Conservation (phyloP, 495 filamentous ascomycete species). For the Aspergillus hancockii region DNA sequence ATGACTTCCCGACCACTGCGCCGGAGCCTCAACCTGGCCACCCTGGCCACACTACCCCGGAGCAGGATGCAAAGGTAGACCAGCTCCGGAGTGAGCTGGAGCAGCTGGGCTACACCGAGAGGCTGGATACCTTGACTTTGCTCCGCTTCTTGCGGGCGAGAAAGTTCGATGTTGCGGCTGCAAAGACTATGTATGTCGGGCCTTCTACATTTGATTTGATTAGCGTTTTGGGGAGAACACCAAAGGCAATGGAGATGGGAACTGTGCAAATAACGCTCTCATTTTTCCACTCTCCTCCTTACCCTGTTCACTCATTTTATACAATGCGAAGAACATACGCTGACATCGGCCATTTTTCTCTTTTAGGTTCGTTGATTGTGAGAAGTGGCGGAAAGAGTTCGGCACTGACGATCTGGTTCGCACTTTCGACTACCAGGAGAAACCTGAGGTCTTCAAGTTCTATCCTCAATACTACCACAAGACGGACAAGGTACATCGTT, state of each 20-base stretch:
- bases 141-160: constrained; percentile 89
- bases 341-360: constrained; percentile 11
- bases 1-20: constrained; percentile 84
- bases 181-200: constrained; percentile 79
- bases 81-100: constrained; percentile 85
- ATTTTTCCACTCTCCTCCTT: constrained; percentile 9
- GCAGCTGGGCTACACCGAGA: constrained; percentile 76
- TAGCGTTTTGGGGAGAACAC: background rate
- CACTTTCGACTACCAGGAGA: constrained; percentile 87
- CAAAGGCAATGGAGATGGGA: background rate
- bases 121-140: constrained; percentile 88
- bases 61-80: constrained; percentile 87
- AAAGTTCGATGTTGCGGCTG: constrained; percentile 83
- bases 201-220: background rate
- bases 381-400: constrained; percentile 88
- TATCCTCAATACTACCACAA: constrained; percentile 99
- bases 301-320: constrained; percentile 9
- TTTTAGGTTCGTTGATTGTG: constrained; percentile 81
- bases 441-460: constrained; percentile 82
- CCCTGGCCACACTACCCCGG: constrained; percentile 81
- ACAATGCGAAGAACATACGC: constrained; percentile 1
- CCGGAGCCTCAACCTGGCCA: constrained; percentile 72
- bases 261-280: background rate
- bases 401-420: constrained; percentile 81
- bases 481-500: constrained; percentile 81